phyloP scores from a whole-genome alignment of 1,139 yeast genomes.

The Blastobotrys aristatus region DNA sequence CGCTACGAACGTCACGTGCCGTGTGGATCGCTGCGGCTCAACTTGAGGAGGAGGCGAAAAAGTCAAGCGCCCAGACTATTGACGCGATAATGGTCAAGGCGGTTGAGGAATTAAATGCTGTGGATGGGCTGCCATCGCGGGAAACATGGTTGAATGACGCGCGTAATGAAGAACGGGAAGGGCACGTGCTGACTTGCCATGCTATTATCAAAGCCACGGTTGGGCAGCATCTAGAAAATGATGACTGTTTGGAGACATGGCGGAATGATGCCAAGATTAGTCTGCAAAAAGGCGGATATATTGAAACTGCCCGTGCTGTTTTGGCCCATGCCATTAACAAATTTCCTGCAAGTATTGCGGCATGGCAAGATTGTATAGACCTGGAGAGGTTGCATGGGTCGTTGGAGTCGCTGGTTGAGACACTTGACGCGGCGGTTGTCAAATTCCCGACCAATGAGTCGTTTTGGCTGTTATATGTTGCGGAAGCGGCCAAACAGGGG shows the following conservation, averaged over 20 bases:
- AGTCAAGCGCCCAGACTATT: slow-evolving; percentile 28
- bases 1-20: slow-evolving; percentile 45
- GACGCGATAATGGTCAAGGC: slow-evolving; percentile 49
- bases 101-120: slow-evolving; percentile 39
- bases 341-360: slow-evolving; percentile 45
- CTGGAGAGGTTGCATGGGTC: slow-evolving; percentile 41
- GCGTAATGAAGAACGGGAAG: slow-evolving; percentile 35
- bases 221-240: slow-evolving; percentile 31
- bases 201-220: slow-evolving; percentile 34
- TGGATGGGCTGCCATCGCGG: slow-evolving; percentile 28
- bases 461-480: slow-evolving; percentile 66
- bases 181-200: slow-evolving; percentile 33
- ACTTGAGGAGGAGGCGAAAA: slow-evolving; percentile 56
- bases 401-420: slow-evolving; percentile 39
- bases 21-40: slow-evolving; percentile 72
- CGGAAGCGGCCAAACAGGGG: slow-evolving; percentile 56
- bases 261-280: slow-evolving; percentile 33
- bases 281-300: slow-evolving; percentile 29
- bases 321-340: slow-evolving; percentile 44
- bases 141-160: slow-evolving; percentile 50
- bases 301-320: slow-evolving; percentile 44
- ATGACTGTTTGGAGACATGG: slow-evolving; percentile 33
- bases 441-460: slow-evolving; percentile 46
- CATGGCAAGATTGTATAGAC: slow-evolving; percentile 54
- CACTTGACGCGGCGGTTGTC: slow-evolving; percentile 49